Evolutionary conservation across 225 moss, liverwort and hornwort species (phyloP).

Genomic region (Climacium dendroides): DNA sequence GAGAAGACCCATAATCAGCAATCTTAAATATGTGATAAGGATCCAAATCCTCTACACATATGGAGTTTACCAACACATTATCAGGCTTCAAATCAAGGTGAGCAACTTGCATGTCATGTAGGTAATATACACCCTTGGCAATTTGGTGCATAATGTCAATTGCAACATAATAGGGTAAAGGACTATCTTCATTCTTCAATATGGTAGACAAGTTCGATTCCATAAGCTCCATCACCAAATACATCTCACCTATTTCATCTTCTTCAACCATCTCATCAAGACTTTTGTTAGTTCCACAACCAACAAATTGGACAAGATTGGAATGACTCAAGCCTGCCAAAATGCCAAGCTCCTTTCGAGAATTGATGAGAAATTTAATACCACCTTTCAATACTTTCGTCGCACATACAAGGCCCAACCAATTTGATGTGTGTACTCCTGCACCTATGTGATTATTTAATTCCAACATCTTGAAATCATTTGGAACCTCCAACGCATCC

Average conservation of each 20-base stretch:
- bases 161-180: background rate
- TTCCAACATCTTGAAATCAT: background rate
- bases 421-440: background rate
- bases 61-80: background rate
- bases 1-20: no score
- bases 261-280: no score
- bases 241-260: background rate
- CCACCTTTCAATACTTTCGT: no score
- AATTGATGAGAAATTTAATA: no score
- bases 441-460: rapidly evolving
- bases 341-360: no score
- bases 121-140: background rate
- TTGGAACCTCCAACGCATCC: background rate
- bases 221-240: background rate
- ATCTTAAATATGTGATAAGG: background rate
- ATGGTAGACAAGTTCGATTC: background rate
- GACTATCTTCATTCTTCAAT: background rate
- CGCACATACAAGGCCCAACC: background rate
- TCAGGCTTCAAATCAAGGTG: background rate
- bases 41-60: background rate
- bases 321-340: no score
- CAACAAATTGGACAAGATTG: no score
- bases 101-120: background rate
- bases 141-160: background rate
- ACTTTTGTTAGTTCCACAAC: no score